phyloP scores from a whole-genome alignment of 805 yeast species.

The Tetrapisispora arboricola region DNA sequence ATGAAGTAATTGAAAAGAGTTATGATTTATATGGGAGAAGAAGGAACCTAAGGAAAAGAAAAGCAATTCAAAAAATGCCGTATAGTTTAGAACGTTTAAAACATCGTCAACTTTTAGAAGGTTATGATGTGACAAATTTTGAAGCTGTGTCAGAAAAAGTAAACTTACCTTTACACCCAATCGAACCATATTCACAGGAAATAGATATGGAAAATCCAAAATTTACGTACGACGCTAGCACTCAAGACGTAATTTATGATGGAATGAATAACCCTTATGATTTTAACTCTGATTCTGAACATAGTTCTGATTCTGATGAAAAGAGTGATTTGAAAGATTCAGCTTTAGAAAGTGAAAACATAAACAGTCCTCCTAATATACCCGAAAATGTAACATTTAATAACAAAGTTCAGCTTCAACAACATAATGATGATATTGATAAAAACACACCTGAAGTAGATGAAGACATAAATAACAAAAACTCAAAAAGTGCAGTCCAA shows the following conservation, averaged over 20 bases:
- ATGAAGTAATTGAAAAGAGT: too few relatives aligned
- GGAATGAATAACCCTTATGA: not conserved
- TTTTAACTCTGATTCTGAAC: not conserved
- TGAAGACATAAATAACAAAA: too few relatives aligned
- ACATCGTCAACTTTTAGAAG: conserved; percentile 24
- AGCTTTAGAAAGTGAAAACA: too few relatives aligned
- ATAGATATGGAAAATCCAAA: not conserved
- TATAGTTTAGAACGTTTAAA: conserved; percentile 27
- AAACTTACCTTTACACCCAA: conserved; percentile 9
- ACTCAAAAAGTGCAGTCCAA: too few relatives aligned
- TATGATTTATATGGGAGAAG: not conserved
- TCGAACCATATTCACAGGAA: conserved; percentile 2
- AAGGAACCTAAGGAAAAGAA: conserved; percentile 23
- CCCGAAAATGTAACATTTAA: too few relatives aligned
- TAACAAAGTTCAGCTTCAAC: too few relatives aligned
- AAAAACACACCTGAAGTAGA: not conserved
- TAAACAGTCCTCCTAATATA: too few relatives aligned
- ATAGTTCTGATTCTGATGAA: not conserved
- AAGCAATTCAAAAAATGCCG: conserved; percentile 29
- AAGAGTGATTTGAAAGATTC: not conserved
- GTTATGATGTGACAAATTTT: conserved; percentile 21
- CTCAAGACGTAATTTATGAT: not conserved
- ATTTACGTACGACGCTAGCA: not conserved
- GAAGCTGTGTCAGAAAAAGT: conserved; percentile 17
- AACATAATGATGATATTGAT: not conserved